phyloP scores from a whole-genome alignment of 1,139 yeast species.

The Geotrichum australiense region DNA sequence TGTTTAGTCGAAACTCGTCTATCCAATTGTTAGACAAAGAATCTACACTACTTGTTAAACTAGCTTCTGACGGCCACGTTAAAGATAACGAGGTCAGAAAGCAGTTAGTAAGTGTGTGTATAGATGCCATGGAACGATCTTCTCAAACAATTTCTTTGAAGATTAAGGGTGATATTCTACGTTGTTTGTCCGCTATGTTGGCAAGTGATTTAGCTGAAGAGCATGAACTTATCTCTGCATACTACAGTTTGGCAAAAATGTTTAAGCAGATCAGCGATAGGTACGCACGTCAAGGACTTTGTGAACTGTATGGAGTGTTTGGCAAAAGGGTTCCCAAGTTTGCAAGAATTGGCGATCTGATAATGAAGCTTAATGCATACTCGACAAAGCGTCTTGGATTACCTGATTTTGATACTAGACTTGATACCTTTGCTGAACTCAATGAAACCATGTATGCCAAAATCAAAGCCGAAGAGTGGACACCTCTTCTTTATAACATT shows the following conservation, averaged over 20 bases:
- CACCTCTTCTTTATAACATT: slow-evolving; percentile 63
- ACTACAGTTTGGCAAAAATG: slow-evolving; percentile 49
- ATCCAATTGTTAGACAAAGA: slow-evolving; percentile 41
- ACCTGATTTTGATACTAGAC: slow-evolving; percentile 70
- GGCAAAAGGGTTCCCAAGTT: slow-evolving; percentile 48
- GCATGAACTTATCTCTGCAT: slow-evolving; percentile 49
- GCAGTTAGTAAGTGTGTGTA: slow-evolving; percentile 51
- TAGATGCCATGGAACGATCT: slow-evolving; percentile 58
- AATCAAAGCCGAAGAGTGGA: slow-evolving; percentile 61
- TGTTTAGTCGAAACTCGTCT: slow-evolving; percentile 24
- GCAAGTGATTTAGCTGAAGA: slow-evolving; percentile 48
- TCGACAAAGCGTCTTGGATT: slow-evolving; percentile 58
- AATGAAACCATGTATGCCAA: slow-evolving; percentile 47
- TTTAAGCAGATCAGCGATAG: slow-evolving; percentile 54
- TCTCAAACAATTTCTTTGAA: slow-evolving; percentile 45
- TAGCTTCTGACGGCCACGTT: slow-evolving; percentile 56
- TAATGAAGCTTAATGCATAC: slow-evolving; percentile 64
- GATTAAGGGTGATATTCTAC: slow-evolving; percentile 51
- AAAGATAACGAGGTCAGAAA: slow-evolving; percentile 51
- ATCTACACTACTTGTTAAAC: slow-evolving; percentile 47
- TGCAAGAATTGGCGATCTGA: slow-evolving; percentile 42
- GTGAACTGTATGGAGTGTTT: slow-evolving; percentile 52
- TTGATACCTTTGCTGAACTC: slow-evolving; percentile 58
- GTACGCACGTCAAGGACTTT: slow-evolving; percentile 53
- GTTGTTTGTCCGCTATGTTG: slow-evolving; percentile 51